Base-by-base conservation (phyloP, 2,329 filamentous ascomycete genomes). In the Penicillium sp. region DNA sequence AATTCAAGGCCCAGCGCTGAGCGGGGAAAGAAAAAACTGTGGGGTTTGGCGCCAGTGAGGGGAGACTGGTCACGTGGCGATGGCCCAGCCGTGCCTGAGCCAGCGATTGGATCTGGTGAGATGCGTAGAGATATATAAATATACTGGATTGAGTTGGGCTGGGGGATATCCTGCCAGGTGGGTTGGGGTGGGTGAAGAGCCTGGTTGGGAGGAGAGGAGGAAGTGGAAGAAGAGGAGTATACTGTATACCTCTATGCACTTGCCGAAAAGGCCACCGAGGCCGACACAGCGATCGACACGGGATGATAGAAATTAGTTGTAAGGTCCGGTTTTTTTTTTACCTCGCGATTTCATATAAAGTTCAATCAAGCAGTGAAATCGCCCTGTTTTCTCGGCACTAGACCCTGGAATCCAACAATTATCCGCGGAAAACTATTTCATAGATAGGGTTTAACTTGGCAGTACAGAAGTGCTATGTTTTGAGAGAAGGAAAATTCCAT, bases 21-120 rank as follows among this genome's bases (percentile, higher is more conserved):
- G 67, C 65, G 67, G 69, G 69, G 68, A 70, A 68, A 68, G 63
- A 68, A 66, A 63, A 47, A 49, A 65, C 66, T 69, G 68, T 69
- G 68, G 69, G 68, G 67, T 59, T 57, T 58, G 49, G 50, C 46
- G 32, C 47, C 46, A 51, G 49, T 61, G 60, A 61, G 60, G 60
- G 60, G 60, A 48, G 15, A 34, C 41, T 37, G 36, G 59, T 62
- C 60, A 62, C 60, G 60, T 62, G 59, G 47, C n/a, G 32, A 26
- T 27, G 29, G 24, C 9, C 17, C 37, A 9, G 20, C 12, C 23
- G 45, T 41, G 26, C 27, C 29, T 48, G 20, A 40, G 36, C 20
- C 21, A 40, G 36, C 10, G 36, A 26, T 40, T n/a, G 21, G 13
- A 12, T 8, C 9, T 5, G 12, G 4, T 5, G 7, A n/a, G 15